Percentiles rank a stretch among this genome's conserved stretches.
Evolutionary conservation across 2,329 filamentous ascomycete genomes (phyloP).

Genomic region (Pseudocercospora macadamiae): DNA sequence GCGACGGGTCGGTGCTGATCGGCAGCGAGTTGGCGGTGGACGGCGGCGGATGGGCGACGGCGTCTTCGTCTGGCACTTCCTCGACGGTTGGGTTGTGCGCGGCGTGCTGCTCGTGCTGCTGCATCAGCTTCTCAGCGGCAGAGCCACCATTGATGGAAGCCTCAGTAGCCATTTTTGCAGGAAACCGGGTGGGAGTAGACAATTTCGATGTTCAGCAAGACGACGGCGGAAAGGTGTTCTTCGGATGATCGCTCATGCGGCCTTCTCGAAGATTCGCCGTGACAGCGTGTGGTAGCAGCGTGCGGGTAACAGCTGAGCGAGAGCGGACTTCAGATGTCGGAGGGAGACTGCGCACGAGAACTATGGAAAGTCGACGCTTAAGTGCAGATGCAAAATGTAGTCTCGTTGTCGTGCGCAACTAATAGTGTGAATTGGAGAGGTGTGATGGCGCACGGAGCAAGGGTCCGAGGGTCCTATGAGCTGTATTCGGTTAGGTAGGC

Average conservation of each 20-base stretch:
- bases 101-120: constrained; percentile 57
- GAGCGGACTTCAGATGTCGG: too few relatives aligned
- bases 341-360: too few relatives aligned
- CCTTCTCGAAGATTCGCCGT: constrained; percentile 16
- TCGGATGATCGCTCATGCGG: constrained; percentile 20
- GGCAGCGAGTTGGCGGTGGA: constrained; percentile 53
- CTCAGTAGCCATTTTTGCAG: constrained; percentile 32
- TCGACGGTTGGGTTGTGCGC: constrained; percentile 69
- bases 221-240: constrained; percentile 4
- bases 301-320: too few relatives aligned
- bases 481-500: too few relatives aligned
- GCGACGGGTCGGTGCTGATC: constrained; percentile 41
- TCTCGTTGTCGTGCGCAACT: background rate
- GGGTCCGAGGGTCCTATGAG: too few relatives aligned
- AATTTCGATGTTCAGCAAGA: constrained; percentile 21
- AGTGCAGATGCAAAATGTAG: background rate
- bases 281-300: background rate
- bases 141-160: constrained; percentile 27
- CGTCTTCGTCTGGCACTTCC: constrained; percentile 79
- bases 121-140: constrained; percentile 57
- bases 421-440: background rate
- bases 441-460: background rate
- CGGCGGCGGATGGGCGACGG: constrained; percentile 61
- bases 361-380: background rate
- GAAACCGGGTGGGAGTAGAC: constrained; percentile 22